phyloP scores from a whole-genome alignment of 2,329 filamentous ascomycete species.

The Paecilomyces variotii region DNA sequence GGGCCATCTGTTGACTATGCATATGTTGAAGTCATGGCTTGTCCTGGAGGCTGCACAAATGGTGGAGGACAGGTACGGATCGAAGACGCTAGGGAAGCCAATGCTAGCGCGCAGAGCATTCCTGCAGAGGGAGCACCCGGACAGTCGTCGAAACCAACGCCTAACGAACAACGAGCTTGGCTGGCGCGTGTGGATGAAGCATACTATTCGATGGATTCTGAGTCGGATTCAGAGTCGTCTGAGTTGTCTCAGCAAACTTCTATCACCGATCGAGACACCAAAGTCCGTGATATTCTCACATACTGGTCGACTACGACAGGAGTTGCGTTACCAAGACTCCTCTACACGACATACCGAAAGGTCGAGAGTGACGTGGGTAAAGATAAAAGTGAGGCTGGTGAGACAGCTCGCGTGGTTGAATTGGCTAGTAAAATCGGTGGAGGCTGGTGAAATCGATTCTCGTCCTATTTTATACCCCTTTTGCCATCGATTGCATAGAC shows the following conservation, averaged over 20 bases:
- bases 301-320: slow-evolving; percentile 70
- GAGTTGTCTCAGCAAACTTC: slow-evolving; percentile 18
- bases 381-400: slow-evolving; percentile 47
- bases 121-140: slow-evolving; percentile 15
- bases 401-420: slow-evolving; percentile 76
- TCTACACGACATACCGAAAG: slow-evolving; percentile 80
- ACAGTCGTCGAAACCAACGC: slow-evolving; percentile 51
- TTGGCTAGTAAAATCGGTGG: slow-evolving; percentile 86
- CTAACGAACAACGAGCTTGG: slow-evolving; percentile 81
- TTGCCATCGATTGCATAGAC: neutral
- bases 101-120: slow-evolving; percentile 8
- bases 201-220: slow-evolving; percentile 69
- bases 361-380: slow-evolving; percentile 95
- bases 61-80: slow-evolving; percentile 92
- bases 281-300: slow-evolving; percentile 57
- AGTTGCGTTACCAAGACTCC: slow-evolving; percentile 62
- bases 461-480: neutral
- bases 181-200: slow-evolving; percentile 75
- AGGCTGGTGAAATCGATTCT: slow-evolving; percentile 62
- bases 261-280: slow-evolving; percentile 17
- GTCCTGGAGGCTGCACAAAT: slow-evolving; percentile 96
- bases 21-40: slow-evolving; percentile 99
- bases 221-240: slow-evolving; percentile 35
- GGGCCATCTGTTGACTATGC: slow-evolving; percentile 56
- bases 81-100: slow-evolving; percentile 55